Percentiles rank a stretch among this genome's conserved stretches.
Conservation (phyloP, 2,329 filamentous ascomycete genomes). For the Talaromyces marneffei region DNA sequence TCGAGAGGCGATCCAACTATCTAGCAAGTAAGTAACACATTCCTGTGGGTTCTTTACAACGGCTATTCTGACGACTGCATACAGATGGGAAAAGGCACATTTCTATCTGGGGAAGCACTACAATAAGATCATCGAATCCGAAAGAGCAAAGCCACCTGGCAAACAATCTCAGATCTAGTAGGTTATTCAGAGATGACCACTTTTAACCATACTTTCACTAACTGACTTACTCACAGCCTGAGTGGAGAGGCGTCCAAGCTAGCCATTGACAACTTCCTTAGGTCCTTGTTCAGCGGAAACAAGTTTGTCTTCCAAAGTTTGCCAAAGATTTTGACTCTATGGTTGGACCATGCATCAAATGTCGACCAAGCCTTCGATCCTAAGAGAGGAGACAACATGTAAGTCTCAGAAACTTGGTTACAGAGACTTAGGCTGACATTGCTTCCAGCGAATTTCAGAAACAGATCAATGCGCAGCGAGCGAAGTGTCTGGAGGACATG, state of each 20-base stretch:
- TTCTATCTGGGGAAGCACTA: slow-evolving; percentile 97
- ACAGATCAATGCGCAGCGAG: slow-evolving; percentile 47
- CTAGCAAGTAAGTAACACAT: slow-evolving; percentile 25
- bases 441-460: slow-evolving; percentile 39
- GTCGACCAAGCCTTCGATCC: slow-evolving; percentile 56
- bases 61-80: slow-evolving; percentile 9
- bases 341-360: slow-evolving; percentile 82
- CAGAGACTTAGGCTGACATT: neutral
- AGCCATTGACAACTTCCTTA: slow-evolving; percentile 87
- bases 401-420: slow-evolving; percentile 15
- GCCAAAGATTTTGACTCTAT: slow-evolving; percentile 84
- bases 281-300: slow-evolving; percentile 79
- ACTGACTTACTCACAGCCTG: slow-evolving; percentile 42
- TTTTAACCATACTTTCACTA: neutral
- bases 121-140: slow-evolving; percentile 88
- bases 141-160: slow-evolving; percentile 67
- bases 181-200: slow-evolving; percentile 15
- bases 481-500: slow-evolving; percentile 61
- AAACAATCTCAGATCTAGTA: slow-evolving; percentile 70
- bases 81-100: slow-evolving; percentile 89
- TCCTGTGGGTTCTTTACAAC: neutral
- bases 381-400: slow-evolving; percentile 44
- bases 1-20: slow-evolving; percentile 58
- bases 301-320: slow-evolving; percentile 96
- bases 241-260: slow-evolving; percentile 80